A percentile compares a stretch with the other conserved stretches of the same genome.
These are phyloP conservation scores for Clausena lansium DNA, from an alignment of 345 rosid species.

Conservation along the genomic window DNA sequence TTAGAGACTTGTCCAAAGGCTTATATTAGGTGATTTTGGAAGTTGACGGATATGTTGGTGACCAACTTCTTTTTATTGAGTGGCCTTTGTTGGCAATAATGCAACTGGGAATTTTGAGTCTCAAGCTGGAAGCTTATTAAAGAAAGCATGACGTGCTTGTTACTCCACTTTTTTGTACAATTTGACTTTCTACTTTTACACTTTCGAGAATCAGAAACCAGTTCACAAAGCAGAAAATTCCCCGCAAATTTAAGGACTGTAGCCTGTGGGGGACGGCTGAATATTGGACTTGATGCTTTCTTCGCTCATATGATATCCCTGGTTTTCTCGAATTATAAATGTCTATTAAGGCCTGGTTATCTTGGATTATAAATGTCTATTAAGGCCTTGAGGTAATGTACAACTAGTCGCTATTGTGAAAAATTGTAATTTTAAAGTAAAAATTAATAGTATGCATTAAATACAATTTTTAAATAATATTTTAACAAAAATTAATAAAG, in stretches of 20 bases:
- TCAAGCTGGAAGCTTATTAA: slow-evolving; percentile 4
- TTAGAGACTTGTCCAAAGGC: not conserved
- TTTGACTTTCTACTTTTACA: not conserved
- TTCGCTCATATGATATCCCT: not conserved
- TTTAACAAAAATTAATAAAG: too few relatives aligned
- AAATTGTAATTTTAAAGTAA: too few relatives aligned
- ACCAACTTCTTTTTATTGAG: slow-evolving; percentile 25
- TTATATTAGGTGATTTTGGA: not conserved
- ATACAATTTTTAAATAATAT: too few relatives aligned
- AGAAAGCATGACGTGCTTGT: slow-evolving; percentile 35
- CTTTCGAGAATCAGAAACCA: slow-evolving; percentile 7
- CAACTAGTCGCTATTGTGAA: too few relatives aligned
- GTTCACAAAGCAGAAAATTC: slow-evolving; percentile 6
- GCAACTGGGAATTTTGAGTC: not conserved
- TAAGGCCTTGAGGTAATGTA: too few relatives aligned
- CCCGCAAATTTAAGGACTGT: not conserved
- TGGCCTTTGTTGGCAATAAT: not conserved
- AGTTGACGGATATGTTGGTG: slow-evolving; percentile 18
- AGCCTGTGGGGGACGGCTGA: not conserved
- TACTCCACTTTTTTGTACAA: slow-evolving; percentile 14
- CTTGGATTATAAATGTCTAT: not conserved
- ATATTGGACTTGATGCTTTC: not conserved
- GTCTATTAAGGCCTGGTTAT: not conserved
- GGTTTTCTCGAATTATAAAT: not conserved
- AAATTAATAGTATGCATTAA: too few relatives aligned